Percentiles rank a stretch among this genome's conserved stretches.
Conservation (phyloP, 2,329 filamentous ascomycete species). For the Trichophyton schoenleinii region DNA sequence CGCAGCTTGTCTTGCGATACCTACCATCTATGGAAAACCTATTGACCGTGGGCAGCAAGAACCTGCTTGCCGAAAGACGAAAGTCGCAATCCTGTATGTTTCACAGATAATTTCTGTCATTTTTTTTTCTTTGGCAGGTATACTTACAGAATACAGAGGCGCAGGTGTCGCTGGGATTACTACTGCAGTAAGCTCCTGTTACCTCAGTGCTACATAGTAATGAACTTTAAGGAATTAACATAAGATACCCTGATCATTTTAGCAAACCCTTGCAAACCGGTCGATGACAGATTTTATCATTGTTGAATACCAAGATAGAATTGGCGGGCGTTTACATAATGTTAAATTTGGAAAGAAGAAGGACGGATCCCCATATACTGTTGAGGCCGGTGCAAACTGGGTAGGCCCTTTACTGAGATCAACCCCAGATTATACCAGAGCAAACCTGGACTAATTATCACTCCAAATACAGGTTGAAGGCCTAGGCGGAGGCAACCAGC, state of each 20-base stretch:
- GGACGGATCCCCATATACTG: slow-evolving; percentile 42
- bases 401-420: slow-evolving; percentile 16
- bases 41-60: background rate
- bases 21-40: background rate
- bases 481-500: background rate
- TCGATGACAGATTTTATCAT: slow-evolving; percentile 54
- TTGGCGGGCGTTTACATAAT: slow-evolving; percentile 52
- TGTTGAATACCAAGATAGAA: slow-evolving; percentile 48
- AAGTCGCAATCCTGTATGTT: slow-evolving; percentile 25
- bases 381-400: slow-evolving; percentile 61
- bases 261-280: slow-evolving; percentile 49
- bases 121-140: background rate
- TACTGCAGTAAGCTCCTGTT: slow-evolving; percentile 36
- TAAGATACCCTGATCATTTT: background rate
- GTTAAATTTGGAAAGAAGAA: slow-evolving; percentile 42
- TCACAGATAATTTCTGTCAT: background rate
- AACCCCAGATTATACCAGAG: background rate
- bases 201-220: background rate
- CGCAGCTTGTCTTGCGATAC: background rate
- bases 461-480: background rate
- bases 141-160: slow-evolving; percentile 26
- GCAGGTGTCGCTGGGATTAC: slow-evolving; percentile 52
- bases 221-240: background rate
- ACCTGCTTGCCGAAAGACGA: slow-evolving; percentile 19
- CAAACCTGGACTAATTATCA: background rate